Percentiles rank a stretch among this genome's conserved stretches.
Conservation (phyloP, 2,329 filamentous ascomycete genomes). For the Colletotrichum sp. region DNA sequence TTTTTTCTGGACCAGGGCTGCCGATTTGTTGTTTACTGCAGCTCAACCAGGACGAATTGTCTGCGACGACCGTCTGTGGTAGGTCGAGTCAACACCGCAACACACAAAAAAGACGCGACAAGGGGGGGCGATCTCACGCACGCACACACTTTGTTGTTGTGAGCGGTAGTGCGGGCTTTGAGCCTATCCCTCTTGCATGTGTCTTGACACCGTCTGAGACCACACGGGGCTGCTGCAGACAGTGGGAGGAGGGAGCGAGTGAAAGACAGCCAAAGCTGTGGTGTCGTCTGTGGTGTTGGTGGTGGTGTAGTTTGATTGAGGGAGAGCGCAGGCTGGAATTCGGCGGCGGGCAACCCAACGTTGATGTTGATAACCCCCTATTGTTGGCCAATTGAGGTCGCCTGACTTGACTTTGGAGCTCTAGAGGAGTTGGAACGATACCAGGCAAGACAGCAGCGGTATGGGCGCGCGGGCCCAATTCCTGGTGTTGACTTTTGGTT, state of each 20-base stretch:
- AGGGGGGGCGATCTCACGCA: not conserved
- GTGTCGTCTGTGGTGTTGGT: not conserved
- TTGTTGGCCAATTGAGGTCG: slow-evolving; percentile 1
- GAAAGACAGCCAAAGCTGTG: slow-evolving; percentile 1
- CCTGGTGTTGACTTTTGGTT: not conserved
- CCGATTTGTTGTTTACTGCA: slow-evolving; percentile 36
- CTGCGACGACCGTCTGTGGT: slow-evolving; percentile 5
- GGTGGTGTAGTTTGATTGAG: not conserved
- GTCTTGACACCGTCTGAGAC: slow-evolving; percentile 3
- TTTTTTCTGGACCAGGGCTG: slow-evolving; percentile 21
- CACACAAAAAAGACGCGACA: slow-evolving; percentile 10
- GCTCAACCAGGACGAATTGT: not conserved
- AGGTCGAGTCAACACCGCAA: slow-evolving; percentile 7
- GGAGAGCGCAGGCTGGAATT: not conserved
- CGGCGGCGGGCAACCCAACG: not conserved
- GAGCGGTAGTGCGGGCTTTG: slow-evolving; percentile 15
- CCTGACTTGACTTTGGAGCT: not conserved
- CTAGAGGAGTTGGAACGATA: not conserved
- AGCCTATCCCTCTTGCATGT: slow-evolving; percentile 6
- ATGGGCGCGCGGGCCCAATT: slow-evolving; percentile 2
- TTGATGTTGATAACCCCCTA: slow-evolving; percentile 1
- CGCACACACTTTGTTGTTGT: slow-evolving; percentile 7
- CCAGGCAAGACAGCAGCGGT: not conserved
- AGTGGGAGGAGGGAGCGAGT: not conserved
- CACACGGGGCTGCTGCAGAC: slow-evolving; percentile 3